Evolutionary conservation across 192 early-diverging fungal genomes (phyloP).

Genomic region (Oehlia diaphana): DNA sequence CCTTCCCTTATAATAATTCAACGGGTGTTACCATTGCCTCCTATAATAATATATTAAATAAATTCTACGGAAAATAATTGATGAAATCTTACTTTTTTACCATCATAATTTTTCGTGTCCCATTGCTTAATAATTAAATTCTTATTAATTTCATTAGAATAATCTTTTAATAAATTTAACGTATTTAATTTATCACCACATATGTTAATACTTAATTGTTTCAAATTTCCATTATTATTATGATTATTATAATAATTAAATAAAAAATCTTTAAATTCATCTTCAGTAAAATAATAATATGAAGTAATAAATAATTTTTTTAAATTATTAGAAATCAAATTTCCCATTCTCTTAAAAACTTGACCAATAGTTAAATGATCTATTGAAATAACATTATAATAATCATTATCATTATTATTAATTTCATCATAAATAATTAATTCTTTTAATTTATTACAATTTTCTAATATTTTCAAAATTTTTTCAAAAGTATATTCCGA

Average conservation of each 20-base stretch:
- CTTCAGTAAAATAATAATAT: no score
- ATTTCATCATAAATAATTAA: neutral
- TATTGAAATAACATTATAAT: neutral
- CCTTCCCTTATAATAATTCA: no score
- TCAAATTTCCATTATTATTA: neutral
- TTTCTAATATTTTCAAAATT: neutral
- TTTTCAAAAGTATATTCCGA: neutral
- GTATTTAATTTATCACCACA: neutral
- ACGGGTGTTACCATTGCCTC: no score
- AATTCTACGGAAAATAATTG: neutral
- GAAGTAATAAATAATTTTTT: no score
- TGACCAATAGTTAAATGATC: neutral
- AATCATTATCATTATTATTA: neutral
- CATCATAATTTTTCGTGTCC: neutral
- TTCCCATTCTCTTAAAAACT: neutral
- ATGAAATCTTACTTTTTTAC: neutral
- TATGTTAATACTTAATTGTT: neutral
- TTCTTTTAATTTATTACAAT: neutral
- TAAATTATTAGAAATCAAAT: neutral
- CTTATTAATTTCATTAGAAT: neutral
- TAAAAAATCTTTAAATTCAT: neutral
- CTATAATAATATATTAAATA: neutral
- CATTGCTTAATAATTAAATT: neutral
- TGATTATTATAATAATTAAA: neutral
- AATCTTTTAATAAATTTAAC: neutral